Conservation (phyloP, 2,329 filamentous ascomycete genomes). For the Xylariaceae sp. region DNA sequence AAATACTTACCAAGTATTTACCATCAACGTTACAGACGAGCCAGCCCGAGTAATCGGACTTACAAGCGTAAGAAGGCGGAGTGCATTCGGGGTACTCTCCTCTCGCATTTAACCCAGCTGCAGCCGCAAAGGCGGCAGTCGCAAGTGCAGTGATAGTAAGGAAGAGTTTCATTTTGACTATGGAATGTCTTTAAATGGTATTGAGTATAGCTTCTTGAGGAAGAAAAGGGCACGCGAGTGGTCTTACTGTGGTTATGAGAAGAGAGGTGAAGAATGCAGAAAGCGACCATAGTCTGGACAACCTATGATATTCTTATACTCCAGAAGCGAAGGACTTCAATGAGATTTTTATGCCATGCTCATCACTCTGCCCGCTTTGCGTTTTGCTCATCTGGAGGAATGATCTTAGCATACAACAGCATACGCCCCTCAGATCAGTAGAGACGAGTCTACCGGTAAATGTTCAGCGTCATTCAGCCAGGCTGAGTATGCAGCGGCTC, state of each 20-base stretch:
- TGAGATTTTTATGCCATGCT: too few species aligned
- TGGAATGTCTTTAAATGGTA: not conserved
- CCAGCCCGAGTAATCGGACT: constrained; percentile 26
- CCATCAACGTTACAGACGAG: constrained; percentile 29
- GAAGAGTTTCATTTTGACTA: constrained; percentile 26
- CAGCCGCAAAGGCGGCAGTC: constrained; percentile 16
- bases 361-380: too few species aligned
- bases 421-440: too few species aligned
- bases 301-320: not conserved
- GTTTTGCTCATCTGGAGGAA: too few species aligned
- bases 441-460: too few species aligned
- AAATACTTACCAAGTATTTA: constrained; percentile 22
- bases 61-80: constrained; percentile 27
- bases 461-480: too few species aligned
- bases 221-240: too few species aligned
- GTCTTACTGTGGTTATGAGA: too few species aligned
- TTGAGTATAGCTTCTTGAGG: not conserved
- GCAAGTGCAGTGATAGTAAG: constrained; percentile 16
- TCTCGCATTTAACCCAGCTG: constrained; percentile 7
- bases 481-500: too few species aligned
- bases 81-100: constrained; percentile 14
- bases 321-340: not conserved
- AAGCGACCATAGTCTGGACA: not conserved
- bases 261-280: not conserved
- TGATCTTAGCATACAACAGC: too few species aligned